Conservation (phyloP, 78 protist genomes). For the Anaeramoeba flamelloides region DNA sequence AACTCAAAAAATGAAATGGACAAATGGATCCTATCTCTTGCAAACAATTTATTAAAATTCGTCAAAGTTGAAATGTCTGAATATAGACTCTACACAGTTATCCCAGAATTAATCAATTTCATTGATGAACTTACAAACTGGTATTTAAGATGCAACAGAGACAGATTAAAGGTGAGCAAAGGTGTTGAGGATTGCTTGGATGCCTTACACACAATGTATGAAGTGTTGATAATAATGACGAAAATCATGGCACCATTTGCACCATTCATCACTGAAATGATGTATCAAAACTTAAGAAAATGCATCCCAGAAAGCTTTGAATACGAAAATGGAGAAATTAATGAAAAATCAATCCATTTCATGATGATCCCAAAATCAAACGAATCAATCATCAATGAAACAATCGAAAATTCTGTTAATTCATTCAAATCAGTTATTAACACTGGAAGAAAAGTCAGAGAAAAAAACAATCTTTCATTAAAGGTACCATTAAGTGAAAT, state of each 20-base stretch:
- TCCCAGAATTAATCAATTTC: slow-evolving; percentile 63
- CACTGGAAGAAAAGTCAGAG: slow-evolving; percentile 60
- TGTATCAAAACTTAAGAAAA: slow-evolving; percentile 64
- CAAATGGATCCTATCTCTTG: no score
- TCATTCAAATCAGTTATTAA: slow-evolving; percentile 63
- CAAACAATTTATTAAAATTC: no score
- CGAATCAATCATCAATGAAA: slow-evolving; percentile 27
- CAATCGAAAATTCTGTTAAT: slow-evolving; percentile 38
- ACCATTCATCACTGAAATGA: slow-evolving; percentile 86
- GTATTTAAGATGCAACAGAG: slow-evolving; percentile 77
- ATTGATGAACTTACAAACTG: slow-evolving; percentile 81
- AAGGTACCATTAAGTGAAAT: slow-evolving; percentile 36
- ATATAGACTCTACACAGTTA: slow-evolving; percentile 95
- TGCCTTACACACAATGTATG: slow-evolving; percentile 50
- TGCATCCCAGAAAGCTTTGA: slow-evolving; percentile 38
- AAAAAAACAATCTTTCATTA: slow-evolving; percentile 22
- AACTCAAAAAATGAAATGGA: no score
- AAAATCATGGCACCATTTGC: slow-evolving; percentile 92
- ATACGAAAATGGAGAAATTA: no score
- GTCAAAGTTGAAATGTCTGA: slow-evolving; percentile 78
- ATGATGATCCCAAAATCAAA: slow-evolving; percentile 37
- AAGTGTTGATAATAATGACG: slow-evolving; percentile 54
- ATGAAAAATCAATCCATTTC: slow-evolving; percentile 78
- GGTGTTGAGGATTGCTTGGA: slow-evolving; percentile 34
- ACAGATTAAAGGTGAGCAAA: slow-evolving; percentile 43